Base-by-base conservation (phyloP, 768 basidiomycete species). In the Gloeopeniophorella convolvens region DNA sequence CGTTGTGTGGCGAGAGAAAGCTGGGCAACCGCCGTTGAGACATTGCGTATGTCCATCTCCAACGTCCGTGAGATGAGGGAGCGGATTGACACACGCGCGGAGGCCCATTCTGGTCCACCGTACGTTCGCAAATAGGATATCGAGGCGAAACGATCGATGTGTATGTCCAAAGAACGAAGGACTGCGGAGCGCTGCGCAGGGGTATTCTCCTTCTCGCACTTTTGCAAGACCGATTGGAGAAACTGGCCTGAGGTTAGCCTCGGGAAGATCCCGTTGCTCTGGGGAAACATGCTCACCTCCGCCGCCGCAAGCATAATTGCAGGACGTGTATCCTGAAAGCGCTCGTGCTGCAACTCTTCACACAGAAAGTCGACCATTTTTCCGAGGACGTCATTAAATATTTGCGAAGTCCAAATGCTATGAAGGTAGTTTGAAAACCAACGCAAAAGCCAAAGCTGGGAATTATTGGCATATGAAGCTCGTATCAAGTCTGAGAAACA, bases 331-430 rank as follows among this genome's bases (percentile, higher is more conserved):
- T 72, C 68, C 42, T 71, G 65, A 61, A 88, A 85, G 3, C 86
- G 76, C 49, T 82, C 78, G 56, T 91, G 88, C 61, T 93, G 91
- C 16, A 88, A 66, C 56, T 89, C 83, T 61, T 87, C 88, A 63
- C 83, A 86, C 44, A 92, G 72, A 53, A 89, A 84, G 54, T 82
- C 79, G 12, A 80, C 68, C 31, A 85, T 73, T 62, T 80, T 83
- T 7, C 84, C 83, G 27, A 94, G 68, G n/a, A 85, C 72, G 45
- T 84, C 81, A 21, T 50, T 42, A 28, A 54, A 74, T n/a, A 85
- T 24, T 70, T 66, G 23, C 68, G 59, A 33, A 69, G 67, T 65
- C 57, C 72, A 71, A 41, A 85, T 61, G n/a, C 82, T 79, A 43
- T 70, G 65, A 41, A 91, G 65, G 60, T 79, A 80, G 53, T 82